Evolutionary conservation across 2,329 filamentous ascomycete species (phyloP).

Genomic region (Bipolaris victoriae): DNA sequence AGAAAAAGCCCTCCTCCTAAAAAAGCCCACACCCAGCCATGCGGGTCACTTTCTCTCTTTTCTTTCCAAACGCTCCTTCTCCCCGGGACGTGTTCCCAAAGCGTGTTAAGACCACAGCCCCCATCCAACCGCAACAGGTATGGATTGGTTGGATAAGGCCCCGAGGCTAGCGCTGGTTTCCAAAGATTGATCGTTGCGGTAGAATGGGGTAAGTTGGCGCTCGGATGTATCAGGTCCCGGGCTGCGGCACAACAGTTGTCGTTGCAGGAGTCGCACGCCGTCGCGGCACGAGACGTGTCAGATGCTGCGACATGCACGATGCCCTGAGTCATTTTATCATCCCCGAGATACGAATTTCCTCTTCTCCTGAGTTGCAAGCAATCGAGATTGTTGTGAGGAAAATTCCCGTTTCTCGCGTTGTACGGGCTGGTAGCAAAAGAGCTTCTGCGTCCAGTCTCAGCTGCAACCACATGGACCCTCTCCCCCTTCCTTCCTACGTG

Average conservation of each 20-base stretch:
- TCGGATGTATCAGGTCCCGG: conserved; percentile 45
- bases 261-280: conserved; percentile 28
- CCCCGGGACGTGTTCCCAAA: conserved; percentile 9
- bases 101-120: conserved; percentile 5
- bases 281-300: conserved; percentile 31
- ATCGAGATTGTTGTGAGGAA: too few species aligned
- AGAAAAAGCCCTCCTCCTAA: conserved; percentile 3
- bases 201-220: conserved; percentile 15
- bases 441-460: too few species aligned
- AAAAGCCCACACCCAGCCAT: background rate
- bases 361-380: too few species aligned
- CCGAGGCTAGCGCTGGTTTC: conserved; percentile 29
- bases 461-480: background rate
- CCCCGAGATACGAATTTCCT: too few species aligned
- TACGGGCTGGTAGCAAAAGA: too few species aligned
- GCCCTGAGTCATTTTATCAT: background rate
- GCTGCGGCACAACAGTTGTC: conserved; percentile 32
- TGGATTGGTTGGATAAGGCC: conserved; percentile 27
- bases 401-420: too few species aligned
- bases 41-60: background rate
- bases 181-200: conserved; percentile 8
- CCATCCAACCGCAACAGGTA: conserved; percentile 13
- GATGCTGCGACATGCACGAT: conserved; percentile 1
- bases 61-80: background rate
- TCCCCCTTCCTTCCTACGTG: background rate